These are phyloP conservation scores for Coniochaeta sp. DNA, from an alignment of 2,329 filamentous ascomycete species.

Conservation along the genomic window DNA sequence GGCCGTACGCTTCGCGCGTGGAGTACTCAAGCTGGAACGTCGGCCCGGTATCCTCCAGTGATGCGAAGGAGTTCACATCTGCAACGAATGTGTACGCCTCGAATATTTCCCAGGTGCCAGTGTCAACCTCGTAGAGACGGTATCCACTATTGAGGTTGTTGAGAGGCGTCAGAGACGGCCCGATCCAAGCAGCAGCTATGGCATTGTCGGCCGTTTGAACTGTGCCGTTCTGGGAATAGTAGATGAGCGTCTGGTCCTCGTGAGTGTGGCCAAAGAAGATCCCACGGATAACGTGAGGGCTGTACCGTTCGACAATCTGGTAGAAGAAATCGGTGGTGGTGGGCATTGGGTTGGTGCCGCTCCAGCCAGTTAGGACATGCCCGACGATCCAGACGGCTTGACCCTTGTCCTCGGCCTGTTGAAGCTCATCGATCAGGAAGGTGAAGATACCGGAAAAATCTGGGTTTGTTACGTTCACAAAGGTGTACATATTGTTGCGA, in stretches of 20 bases:
- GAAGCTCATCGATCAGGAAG: slow-evolving; percentile 31
- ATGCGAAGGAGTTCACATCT: slow-evolving; percentile 30
- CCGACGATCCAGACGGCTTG: slow-evolving; percentile 34
- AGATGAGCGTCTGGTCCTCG: slow-evolving; percentile 32
- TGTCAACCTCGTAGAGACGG: slow-evolving; percentile 35
- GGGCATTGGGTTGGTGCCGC: slow-evolving; percentile 43
- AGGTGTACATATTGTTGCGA: slow-evolving; percentile 32
- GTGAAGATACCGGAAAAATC: slow-evolving; percentile 32
- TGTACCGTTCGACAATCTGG: slow-evolving; percentile 31
- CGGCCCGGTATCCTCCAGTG: slow-evolving; percentile 23
- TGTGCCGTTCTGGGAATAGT: slow-evolving; percentile 38
- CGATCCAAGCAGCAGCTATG: slow-evolving; percentile 30
- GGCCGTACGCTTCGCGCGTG: slow-evolving; percentile 31
- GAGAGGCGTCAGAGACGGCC: slow-evolving; percentile 37
- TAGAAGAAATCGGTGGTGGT: slow-evolving; percentile 33
- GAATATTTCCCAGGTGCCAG: slow-evolving; percentile 31
- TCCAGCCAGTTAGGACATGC: slow-evolving; percentile 47
- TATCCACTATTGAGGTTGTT: slow-evolving; percentile 35
- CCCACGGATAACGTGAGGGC: slow-evolving; percentile 32
- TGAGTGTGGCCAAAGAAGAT: slow-evolving; percentile 35
- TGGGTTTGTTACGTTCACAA: slow-evolving; percentile 27
- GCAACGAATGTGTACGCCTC: slow-evolving; percentile 34
- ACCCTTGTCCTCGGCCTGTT: slow-evolving; percentile 29
- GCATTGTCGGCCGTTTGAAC: slow-evolving; percentile 31
- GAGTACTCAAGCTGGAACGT: slow-evolving; percentile 34